phyloP scores from a whole-genome alignment of 176 grass and related monocot genomes.

The Avena sativa region DNA sequence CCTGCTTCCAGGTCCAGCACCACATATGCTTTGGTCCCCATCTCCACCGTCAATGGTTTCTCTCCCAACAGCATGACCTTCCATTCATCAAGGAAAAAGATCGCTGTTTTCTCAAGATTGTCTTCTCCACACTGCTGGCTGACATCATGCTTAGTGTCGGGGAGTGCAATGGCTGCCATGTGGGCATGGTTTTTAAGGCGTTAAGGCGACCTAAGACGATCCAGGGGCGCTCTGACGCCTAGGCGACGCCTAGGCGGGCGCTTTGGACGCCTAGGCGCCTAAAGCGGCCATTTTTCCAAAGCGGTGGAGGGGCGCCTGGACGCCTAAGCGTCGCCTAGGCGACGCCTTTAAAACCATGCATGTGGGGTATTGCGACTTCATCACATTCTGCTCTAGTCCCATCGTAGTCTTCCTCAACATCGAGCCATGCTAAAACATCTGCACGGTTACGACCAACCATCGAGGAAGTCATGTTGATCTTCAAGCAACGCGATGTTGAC shows the following conservation, averaged over 20 bases:
- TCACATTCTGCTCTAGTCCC: not conserved
- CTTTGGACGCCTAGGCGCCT: no score
- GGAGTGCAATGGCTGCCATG: not conserved
- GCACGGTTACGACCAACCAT: not conserved
- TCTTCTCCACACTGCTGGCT: not conserved
- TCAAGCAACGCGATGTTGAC: not conserved
- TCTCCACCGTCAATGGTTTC: not conserved
- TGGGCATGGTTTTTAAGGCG: not conserved
- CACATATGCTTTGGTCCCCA: not conserved
- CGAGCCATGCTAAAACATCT: not conserved
- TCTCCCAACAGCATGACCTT: not conserved
- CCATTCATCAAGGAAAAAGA: not conserved
- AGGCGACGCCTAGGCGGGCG: no score
- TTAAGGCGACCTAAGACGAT: no score
- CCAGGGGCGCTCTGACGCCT: no score
- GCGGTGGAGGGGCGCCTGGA: no score
- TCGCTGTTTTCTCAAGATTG: not conserved
- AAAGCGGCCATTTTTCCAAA: no score
- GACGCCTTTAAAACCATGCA: not conserved
- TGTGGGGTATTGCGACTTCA: not conserved
- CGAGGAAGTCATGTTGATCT: not conserved
- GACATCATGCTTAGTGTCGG: not conserved
- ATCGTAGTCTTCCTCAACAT: not conserved
- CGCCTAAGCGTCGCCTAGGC: no score
- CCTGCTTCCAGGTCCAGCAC: not conserved